A percentile compares a stretch with the other conserved stretches of the same genome.
phyloP scores from a whole-genome alignment of 2,329 filamentous ascomycete species.

The Fusarium robinianum region DNA sequence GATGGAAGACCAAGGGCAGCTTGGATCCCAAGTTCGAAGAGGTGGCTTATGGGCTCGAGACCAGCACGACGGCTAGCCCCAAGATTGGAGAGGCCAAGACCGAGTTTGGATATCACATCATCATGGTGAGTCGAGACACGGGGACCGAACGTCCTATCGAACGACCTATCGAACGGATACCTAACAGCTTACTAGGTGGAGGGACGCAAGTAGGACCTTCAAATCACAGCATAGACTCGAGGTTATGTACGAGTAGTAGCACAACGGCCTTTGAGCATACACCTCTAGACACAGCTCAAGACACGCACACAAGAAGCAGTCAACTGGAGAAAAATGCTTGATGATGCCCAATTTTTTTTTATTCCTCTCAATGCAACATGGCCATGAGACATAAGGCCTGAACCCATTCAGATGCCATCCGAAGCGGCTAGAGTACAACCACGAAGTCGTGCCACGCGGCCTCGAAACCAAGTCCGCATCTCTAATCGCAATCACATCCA shows the following conservation, averaged over 20 bases:
- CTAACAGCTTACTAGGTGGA: slow-evolving; percentile 42
- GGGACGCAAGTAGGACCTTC: slow-evolving; percentile 44
- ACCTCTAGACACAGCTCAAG: no score
- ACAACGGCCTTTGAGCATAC: no score
- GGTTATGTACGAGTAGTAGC: no score
- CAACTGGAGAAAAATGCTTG: slow-evolving; percentile 22
- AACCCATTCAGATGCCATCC: slow-evolving; percentile 52
- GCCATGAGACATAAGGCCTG: slow-evolving; percentile 41
- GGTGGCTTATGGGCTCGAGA: slow-evolving; percentile 70
- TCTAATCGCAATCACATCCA: slow-evolving; percentile 48
- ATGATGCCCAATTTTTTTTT: slow-evolving; percentile 47
- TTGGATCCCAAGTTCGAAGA: slow-evolving; percentile 72
- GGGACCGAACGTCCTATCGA: not conserved
- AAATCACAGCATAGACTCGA: not conserved
- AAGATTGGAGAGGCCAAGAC: slow-evolving; percentile 75
- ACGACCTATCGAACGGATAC: not conserved
- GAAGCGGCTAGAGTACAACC: slow-evolving; percentile 54
- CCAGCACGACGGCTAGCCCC: slow-evolving; percentile 66
- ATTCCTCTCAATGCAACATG: slow-evolving; percentile 46
- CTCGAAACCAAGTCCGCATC: slow-evolving; percentile 42
- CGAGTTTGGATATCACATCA: slow-evolving; percentile 76
- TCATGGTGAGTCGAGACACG: slow-evolving; percentile 63
- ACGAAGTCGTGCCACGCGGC: slow-evolving; percentile 44
- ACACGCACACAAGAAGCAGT: no score
- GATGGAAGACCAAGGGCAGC: slow-evolving; percentile 72